These are phyloP conservation scores for Collybia mongolica DNA, from an alignment of 768 basidiomycete species.

Conservation along the genomic window DNA sequence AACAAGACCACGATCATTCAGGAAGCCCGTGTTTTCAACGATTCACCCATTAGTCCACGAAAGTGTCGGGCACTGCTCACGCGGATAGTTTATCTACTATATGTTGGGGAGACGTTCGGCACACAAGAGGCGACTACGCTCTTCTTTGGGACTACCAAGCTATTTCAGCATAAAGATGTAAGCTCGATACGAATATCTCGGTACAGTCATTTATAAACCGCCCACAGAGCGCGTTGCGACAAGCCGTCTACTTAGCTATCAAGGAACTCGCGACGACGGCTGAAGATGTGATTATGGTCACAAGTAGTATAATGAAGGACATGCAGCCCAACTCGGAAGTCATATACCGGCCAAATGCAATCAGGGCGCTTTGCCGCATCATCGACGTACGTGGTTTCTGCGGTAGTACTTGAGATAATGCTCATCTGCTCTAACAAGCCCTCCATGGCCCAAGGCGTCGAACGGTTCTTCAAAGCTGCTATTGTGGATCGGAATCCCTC, in stretches of 20 bases:
- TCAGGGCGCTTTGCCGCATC: conserved; percentile 92
- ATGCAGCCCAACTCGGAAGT: conserved; percentile 99
- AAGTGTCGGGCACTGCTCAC: conserved; percentile 97
- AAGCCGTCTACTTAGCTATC: conserved; percentile 98
- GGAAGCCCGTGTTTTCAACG: conserved; percentile 98
- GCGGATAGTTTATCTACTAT: conserved; percentile 93
- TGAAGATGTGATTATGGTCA: conserved; percentile 99
- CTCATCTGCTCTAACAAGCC: conserved; percentile 48
- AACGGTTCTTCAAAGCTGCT: conserved; percentile 99
- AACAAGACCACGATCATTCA: conserved; percentile 99
- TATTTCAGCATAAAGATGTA: conserved; percentile 99
- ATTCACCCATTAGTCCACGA: conserved; percentile 96
- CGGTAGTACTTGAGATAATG: not conserved
- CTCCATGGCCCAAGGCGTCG: conserved; percentile 99
- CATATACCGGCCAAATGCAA: conserved; percentile 97
- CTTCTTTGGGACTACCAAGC: conserved; percentile 98
- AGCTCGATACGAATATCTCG: conserved; percentile 29
- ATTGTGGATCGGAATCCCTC: conserved; percentile 96
- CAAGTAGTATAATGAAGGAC: conserved; percentile 99
- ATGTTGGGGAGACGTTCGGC: conserved; percentile 92
- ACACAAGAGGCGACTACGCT: conserved; percentile 96
- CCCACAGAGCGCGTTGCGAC: conserved; percentile 84
- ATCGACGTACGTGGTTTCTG: conserved; percentile 77
- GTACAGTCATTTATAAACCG: not conserved
- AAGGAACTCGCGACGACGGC: conserved; percentile 96